Evolutionary conservation across 805 yeast genomes (phyloP), one percentile per base, ranked within the genome.

Genomic region (Starmerella vaccinii): DNA sequence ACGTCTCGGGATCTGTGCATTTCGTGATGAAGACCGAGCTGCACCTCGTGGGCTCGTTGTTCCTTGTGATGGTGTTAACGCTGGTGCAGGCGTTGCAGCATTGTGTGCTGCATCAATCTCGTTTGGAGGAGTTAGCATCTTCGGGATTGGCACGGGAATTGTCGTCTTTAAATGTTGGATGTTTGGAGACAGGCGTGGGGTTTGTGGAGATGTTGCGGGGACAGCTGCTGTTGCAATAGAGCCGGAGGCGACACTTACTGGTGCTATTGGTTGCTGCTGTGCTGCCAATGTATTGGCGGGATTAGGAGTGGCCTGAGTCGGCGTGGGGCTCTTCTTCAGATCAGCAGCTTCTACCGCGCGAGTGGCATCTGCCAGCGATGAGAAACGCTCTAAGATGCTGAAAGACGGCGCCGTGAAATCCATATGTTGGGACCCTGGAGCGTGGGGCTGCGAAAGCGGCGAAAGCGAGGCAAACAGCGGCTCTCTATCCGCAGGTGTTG

Each of bases 341-440:
- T 39, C 43, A 21, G 43, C 43, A 9, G 46, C 41, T 26, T 22
- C 30, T 49, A 46, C 47, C 53, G 60, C 15, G 55, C 60, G 10
- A 47, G 63, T 58, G 8, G 63, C 61, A n/a, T 59, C 62, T 32
- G 59, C 63, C 19, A 60, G 51, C 16, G 44, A 32, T 13, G 57
- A 47, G 47, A 59, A 60, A 41, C 61, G 56, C 40, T 60, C 63
- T 9, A 59, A 49, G 6, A 60, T 37, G 26, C 62, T 58, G 37
- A 57, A 49, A 9, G 55, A 29, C 8, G 62, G 62, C 8, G 57
- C 59, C 30, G 62, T 53, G 47, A 60, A 59, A 41, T 53, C 58
- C 39, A 54, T 52, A 32, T 32, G 29, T 13, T 29, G 27, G 12
- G 40, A 24, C 18, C 38, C 38, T 34, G 18, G 12, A 26, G 29